phyloP scores from a whole-genome alignment of 495 filamentous ascomycete species.

The Astrothelium macrocarpum region DNA sequence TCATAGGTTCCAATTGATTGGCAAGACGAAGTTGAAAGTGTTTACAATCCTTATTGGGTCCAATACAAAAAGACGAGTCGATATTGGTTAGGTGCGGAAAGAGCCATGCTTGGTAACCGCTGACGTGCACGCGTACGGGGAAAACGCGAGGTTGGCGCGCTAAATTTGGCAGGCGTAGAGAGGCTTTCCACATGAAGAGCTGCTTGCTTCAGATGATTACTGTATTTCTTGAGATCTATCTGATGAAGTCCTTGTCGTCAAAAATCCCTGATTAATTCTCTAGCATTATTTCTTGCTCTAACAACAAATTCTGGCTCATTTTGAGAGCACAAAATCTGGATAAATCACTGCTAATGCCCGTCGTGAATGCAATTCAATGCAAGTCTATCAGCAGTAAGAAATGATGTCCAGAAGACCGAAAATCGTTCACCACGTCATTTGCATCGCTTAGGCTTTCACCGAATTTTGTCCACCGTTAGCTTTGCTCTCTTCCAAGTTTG shows the following conservation, averaged over 20 bases:
- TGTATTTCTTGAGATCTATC: background rate
- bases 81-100: background rate
- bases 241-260: background rate
- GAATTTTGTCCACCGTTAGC: background rate
- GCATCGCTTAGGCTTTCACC: background rate
- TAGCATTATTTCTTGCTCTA: too few species aligned
- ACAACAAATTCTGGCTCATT: too few species aligned
- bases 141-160: background rate
- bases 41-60: too few species aligned
- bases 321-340: too few species aligned
- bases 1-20: background rate
- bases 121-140: background rate
- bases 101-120: background rate
- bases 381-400: background rate
- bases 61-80: background rate
- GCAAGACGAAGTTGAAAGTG: too few species aligned
- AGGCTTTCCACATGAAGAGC: background rate
- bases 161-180: background rate
- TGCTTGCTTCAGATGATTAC: background rate
- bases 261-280: too few species aligned
- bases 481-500: background rate
- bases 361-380: background rate
- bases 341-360: too few species aligned
- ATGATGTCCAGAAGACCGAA: background rate
- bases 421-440: background rate